Base-by-base conservation (phyloP, 2,329 filamentous ascomycete species). In the Monilinia fructicola region DNA sequence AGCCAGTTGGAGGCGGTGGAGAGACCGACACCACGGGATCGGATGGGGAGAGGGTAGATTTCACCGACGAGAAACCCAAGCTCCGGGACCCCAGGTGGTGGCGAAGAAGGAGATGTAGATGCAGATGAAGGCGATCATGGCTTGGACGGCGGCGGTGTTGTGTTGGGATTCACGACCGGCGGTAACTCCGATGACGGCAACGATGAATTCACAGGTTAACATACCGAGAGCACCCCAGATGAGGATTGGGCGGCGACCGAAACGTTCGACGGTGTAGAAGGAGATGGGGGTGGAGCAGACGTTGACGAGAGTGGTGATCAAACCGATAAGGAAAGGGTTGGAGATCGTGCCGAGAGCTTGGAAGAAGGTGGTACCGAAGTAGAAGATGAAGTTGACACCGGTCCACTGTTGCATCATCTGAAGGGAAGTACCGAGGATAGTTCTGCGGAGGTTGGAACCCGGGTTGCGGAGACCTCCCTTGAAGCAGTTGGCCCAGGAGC, bases 31-130 rank as follows among this genome's bases (percentile, higher is more conserved):
- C 93, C 93, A 72, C 91, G 90, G 52, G 93, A 90, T 75, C 93
- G 90, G 79, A 96, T 94, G 69, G 91, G 91, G 64, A 96, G 86
- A 67, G 92, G 92, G 86, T 90, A 96, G 79, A 95, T 90, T 82
- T 97, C 92, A 77, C 92, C 92, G 74, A 95, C 93, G 73, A 96
- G 84, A 64, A 64, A 90, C 87, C 90, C 90, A 93, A 55, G 90
- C 85, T 35, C 67, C 70, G 3, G 92, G 91, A 64, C 92, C 92
- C 92, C 92, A 96, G 70, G 92, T 96, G 67, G 85, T 88, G 68
- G 92, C 92, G 78, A 96, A 96, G 84, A 90, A 94, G 85, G 92
- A 93, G 83, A 96, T 93, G 84, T 93, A 95, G 82, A 96, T 65
- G 81, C 88, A 90, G 76, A 95, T 95, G 81, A 96, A 95, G 69